Evolutionary conservation across 306 rosid species (phyloP).

Genomic region (Prosopis cineraria): DNA sequence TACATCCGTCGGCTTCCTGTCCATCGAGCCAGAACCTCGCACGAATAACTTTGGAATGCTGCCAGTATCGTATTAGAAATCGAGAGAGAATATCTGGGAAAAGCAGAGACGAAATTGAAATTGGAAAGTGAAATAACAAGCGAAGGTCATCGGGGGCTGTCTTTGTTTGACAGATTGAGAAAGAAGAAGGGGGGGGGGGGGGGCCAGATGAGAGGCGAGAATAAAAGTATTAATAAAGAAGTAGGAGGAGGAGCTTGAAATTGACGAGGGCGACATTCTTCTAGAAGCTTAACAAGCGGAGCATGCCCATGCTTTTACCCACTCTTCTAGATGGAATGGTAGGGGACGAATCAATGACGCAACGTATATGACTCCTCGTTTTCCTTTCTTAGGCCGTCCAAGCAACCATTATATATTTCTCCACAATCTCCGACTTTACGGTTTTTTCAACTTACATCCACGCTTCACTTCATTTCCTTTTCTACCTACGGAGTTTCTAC

Average conservation of each 20-base stretch:
- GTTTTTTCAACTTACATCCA: neutral
- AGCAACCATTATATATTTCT: neutral
- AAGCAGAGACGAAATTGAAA: neutral
- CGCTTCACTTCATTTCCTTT: neutral
- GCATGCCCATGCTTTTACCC: neutral
- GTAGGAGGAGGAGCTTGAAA: neutral
- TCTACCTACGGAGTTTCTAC: neutral
- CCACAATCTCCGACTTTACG: constrained; percentile 14
- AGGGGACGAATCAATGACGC: neutral
- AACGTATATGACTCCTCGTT: neutral
- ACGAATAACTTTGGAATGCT: neutral
- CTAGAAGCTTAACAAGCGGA: constrained; percentile 42
- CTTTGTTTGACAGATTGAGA: constrained; percentile 35
- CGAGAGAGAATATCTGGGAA: too few relatives aligned
- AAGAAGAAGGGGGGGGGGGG: neutral
- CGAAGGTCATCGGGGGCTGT: constrained; percentile 12
- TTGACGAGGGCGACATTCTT: constrained; percentile 31
- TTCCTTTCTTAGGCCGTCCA: neutral
- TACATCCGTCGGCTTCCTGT: constrained; percentile 35
- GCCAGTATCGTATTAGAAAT: neutral
- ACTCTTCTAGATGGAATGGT: constrained; percentile 42
- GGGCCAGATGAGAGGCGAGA: constrained; percentile 10
- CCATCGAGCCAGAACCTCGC: constrained; percentile 20
- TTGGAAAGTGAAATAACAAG: neutral
- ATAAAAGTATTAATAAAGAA: neutral